Base-by-base conservation (phyloP, 129 eudicot genomes). In the Solidago caesia region DNA sequence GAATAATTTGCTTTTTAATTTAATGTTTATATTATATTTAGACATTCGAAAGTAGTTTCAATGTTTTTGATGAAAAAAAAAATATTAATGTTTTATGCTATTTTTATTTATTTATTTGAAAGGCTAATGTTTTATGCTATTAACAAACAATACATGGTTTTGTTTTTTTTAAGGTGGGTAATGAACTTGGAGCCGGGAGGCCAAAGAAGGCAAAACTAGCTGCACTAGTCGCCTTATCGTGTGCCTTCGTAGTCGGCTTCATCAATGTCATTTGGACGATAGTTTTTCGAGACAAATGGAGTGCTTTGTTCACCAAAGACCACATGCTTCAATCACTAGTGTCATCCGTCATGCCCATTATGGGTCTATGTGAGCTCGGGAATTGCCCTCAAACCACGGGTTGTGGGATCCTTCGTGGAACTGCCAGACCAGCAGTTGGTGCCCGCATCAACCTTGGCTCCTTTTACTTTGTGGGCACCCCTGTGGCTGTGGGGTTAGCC, bases 321-420 rank as follows among this genome's bases (percentile, higher is more conserved):
- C 79, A 81, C 9, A 80, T 74, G 87, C 82, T 94, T 10, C 83
- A 58, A 72, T 77, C 87, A 15, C 80, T 94, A 3, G 97, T 90
- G 26, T 91, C 98, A 58, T 90, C 98, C 8, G 92, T 90, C 9
- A 80, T 94, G 87, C 98, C 98, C 14, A 80, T 94, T 29, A 86
- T 94, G 82, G 98, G 98, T 2, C 82, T 94, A 3, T 94, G 97
- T 70, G 98, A 94, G 96, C 92, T 94, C 0, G 98, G 98, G 4
- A 94, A 94, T 88, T 94, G 96, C 55, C 98, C 98, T 11, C 98
- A 94, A 71, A 94, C 98, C 6, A 90, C 96, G 0, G 97, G 98
- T 8, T 94, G 98, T 52, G 98, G 98, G 60, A 88, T 94, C 77
- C 82, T 94, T 26, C 95, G 98, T 58, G 98, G 96, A 75, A 85